Conservation (phyloP, 73 alveolate species). For the Effrenium voratum region DNA sequence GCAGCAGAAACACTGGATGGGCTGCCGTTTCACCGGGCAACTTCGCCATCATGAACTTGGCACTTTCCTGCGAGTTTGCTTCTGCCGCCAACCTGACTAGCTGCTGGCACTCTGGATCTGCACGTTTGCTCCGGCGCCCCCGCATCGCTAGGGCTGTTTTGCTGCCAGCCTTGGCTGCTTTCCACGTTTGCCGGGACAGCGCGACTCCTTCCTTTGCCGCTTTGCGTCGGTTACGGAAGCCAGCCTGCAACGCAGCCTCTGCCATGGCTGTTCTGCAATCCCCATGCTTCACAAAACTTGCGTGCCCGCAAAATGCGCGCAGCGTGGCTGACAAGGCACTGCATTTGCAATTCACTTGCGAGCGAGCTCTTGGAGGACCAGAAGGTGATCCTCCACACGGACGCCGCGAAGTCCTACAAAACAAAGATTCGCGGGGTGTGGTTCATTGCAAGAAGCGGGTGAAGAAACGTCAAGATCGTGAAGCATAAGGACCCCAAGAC, state of each 20-base stretch:
- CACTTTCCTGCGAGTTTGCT: not conserved
- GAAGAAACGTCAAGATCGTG: no score
- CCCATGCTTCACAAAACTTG: no score
- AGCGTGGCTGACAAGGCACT: no score
- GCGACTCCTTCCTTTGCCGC: not conserved
- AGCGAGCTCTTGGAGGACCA: no score
- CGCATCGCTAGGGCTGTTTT: not conserved
- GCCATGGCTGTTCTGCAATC: not conserved
- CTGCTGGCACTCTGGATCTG: not conserved
- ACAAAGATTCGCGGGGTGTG: no score
- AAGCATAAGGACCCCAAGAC: no score
- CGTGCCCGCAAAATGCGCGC: no score
- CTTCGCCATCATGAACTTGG: not conserved
- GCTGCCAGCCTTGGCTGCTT: not conserved
- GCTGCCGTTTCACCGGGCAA: not conserved
- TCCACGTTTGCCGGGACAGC: not conserved
- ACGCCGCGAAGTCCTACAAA: no score
- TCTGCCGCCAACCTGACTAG: not conserved
- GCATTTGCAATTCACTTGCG: no score
- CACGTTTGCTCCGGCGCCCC: not conserved
- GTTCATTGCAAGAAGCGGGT: no score
- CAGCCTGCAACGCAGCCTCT: not conserved
- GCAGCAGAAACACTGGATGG: no score
- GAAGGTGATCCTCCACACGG: no score
- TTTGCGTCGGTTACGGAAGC: not conserved